Conservation (phyloP, 345 rosid species). For the Lumnitzera littorea region DNA sequence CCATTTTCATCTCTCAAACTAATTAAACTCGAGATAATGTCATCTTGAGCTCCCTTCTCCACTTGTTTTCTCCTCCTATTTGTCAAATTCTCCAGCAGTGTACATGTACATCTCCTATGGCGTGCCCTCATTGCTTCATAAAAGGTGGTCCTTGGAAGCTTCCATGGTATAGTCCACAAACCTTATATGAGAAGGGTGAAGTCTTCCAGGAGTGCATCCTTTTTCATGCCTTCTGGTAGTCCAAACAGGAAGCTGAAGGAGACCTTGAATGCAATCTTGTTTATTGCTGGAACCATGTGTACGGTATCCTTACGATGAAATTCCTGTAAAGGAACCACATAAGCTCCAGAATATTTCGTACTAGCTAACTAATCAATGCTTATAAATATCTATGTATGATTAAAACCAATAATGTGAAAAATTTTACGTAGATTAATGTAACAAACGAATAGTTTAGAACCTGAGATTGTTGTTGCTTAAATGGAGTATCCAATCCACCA, state of each 20-base stretch:
- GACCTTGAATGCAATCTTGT: slow-evolving; percentile 7
- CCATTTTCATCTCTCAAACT: slow-evolving; percentile 9
- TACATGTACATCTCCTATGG: neutral
- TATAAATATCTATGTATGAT: no score
- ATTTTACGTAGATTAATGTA: no score
- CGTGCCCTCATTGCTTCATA: slow-evolving; percentile 4
- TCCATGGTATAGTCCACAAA: slow-evolving; percentile 6
- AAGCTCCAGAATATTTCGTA: no score
- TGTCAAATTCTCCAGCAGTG: neutral
- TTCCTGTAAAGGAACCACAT: neutral
- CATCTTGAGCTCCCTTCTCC: neutral
- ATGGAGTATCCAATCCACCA: slow-evolving; percentile 1
- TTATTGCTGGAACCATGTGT: slow-evolving; percentile 4
- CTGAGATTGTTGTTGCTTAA: neutral
- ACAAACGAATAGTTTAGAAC: no score
- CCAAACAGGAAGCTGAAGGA: slow-evolving; percentile 6
- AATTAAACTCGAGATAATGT: slow-evolving; percentile 1
- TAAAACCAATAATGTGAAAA: no score
- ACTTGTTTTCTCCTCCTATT: neutral
- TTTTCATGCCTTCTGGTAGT: slow-evolving; percentile 1
- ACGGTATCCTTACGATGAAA: neutral
- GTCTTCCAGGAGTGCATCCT: slow-evolving; percentile 4
- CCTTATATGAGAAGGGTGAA: slow-evolving; percentile 7
- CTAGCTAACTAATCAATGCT: no score
- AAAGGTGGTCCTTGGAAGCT: neutral